These are phyloP conservation scores for Boletus insuetus DNA, from an alignment of 768 basidiomycete species.

Conservation along the genomic window DNA sequence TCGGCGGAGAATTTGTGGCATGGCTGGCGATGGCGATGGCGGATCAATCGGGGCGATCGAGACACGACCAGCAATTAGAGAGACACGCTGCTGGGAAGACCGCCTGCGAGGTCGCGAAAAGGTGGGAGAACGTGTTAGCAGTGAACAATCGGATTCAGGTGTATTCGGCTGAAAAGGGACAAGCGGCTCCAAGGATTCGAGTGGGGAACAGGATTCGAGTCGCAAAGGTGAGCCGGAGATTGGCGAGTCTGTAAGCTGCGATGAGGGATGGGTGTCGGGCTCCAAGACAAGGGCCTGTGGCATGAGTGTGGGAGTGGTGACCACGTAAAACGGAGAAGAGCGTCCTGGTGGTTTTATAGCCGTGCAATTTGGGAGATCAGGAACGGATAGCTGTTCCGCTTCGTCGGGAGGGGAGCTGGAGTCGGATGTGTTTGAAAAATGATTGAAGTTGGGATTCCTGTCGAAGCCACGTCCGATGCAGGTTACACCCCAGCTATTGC, in stretches of 20 bases:
- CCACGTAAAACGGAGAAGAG: conserved; percentile 14
- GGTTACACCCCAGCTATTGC: conserved; percentile 83
- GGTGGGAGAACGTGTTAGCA: conserved; percentile 48
- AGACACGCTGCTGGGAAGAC: conserved; percentile 83
- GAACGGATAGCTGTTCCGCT: conserved; percentile 5
- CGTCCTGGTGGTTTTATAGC: conserved; percentile 9
- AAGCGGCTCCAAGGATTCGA: conserved; percentile 15
- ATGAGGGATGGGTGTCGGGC: conserved; percentile 26
- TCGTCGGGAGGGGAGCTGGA: conserved; percentile 5
- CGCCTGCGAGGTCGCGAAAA: conserved; percentile 67
- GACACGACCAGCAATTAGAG: conserved; percentile 78
- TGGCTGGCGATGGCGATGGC: conserved; percentile 58
- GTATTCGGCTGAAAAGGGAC: conserved; percentile 19
- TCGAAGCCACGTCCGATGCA: conserved; percentile 81
- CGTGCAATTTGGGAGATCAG: conserved; percentile 13
- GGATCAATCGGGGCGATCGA: conserved; percentile 76
- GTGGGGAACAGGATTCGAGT: conserved; percentile 35
- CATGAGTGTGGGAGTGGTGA: conserved; percentile 26
- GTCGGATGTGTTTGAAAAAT: conserved; percentile 12
- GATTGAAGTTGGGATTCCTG: conserved; percentile 53
- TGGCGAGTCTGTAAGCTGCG: conserved; percentile 32
- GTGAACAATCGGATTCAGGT: conserved; percentile 25
- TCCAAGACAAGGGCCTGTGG: conserved; percentile 21
- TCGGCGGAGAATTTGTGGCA: conserved; percentile 63
- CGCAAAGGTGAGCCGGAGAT: conserved; percentile 31